These are phyloP conservation scores for Fusarium fracticaudum DNA, from an alignment of 2,329 filamentous ascomycete genomes.

Conservation along the genomic window DNA sequence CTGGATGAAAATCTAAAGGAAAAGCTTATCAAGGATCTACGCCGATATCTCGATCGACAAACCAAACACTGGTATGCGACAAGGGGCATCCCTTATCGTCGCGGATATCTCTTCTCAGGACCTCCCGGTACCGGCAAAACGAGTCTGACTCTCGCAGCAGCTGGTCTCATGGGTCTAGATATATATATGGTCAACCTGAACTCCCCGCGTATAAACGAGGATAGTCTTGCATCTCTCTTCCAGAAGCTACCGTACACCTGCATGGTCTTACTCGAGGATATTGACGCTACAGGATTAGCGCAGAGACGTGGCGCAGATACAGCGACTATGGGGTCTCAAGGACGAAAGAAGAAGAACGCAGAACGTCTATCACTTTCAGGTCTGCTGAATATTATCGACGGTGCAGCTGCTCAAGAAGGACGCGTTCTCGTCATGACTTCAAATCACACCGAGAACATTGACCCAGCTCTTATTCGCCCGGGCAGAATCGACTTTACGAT, in stretches of 20 bases:
- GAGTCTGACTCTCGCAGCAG: constrained; percentile 11
- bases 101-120: constrained; percentile 23
- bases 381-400: constrained; percentile 73
- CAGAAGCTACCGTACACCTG: neutral
- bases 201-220: constrained; percentile 5
- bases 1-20: constrained; percentile 1
- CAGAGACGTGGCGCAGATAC: neutral
- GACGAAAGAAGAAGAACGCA: neutral
- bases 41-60: neutral
- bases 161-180: neutral
- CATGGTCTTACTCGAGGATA: constrained; percentile 11
- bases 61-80: constrained; percentile 18
- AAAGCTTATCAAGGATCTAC: neutral
- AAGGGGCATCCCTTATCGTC: constrained; percentile 20
- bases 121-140: constrained; percentile 30
- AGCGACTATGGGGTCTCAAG: neutral
- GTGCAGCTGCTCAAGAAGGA: constrained; percentile 73
- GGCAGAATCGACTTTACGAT: constrained; percentile 13
- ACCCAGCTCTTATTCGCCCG: neutral
- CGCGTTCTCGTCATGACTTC: constrained; percentile 77
- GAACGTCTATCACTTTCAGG: constrained; percentile 59
- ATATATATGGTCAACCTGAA: constrained; percentile 20
- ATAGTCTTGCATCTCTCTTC: constrained; percentile 9
- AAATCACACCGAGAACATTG: constrained; percentile 53
- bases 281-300: constrained; percentile 8